Evolutionary conservation across 225 moss, liverwort and hornwort genomes (phyloP).

Genomic region (Physcomitrellopsis africana): DNA sequence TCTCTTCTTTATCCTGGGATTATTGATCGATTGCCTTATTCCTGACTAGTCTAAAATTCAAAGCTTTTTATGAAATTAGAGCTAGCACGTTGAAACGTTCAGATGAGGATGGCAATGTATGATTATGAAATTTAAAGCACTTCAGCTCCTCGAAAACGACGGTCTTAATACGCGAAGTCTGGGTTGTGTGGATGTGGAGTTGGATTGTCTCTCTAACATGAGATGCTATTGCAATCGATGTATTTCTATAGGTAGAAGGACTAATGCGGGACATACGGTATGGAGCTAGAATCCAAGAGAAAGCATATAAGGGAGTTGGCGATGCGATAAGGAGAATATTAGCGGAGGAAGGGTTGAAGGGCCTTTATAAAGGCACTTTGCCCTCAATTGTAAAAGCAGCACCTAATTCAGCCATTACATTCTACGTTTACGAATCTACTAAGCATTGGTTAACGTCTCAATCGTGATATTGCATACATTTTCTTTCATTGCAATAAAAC

Average conservation of each 20-base stretch:
- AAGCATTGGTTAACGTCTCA: constrained; percentile 42
- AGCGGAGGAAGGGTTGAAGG: constrained; percentile 68
- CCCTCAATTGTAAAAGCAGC: constrained; percentile 92
- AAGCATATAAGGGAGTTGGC: constrained; percentile 64
- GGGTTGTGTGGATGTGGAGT: background rate
- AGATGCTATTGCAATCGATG: background rate
- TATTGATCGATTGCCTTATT: background rate
- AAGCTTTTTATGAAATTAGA: background rate
- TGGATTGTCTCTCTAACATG: background rate
- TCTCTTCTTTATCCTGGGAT: background rate
- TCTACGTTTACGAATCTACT: constrained; percentile 72
- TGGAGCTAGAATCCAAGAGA: constrained; percentile 73
- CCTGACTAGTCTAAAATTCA: background rate
- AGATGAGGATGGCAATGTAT: background rate
- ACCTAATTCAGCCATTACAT: constrained; percentile 78
- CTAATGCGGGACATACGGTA: constrained; percentile 72
- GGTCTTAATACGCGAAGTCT: background rate
- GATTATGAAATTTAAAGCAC: background rate
- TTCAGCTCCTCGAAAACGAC: background rate
- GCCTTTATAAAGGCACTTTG: constrained; percentile 87
- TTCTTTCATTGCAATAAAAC: constrained; percentile 43
- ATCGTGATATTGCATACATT: constrained; percentile 34
- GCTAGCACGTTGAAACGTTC: background rate
- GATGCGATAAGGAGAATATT: constrained; percentile 74
- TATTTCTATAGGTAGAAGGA: constrained; percentile 67